Conservation (phyloP, 2,329 filamentous ascomycete genomes). For the Fusarium xyrophilum region DNA sequence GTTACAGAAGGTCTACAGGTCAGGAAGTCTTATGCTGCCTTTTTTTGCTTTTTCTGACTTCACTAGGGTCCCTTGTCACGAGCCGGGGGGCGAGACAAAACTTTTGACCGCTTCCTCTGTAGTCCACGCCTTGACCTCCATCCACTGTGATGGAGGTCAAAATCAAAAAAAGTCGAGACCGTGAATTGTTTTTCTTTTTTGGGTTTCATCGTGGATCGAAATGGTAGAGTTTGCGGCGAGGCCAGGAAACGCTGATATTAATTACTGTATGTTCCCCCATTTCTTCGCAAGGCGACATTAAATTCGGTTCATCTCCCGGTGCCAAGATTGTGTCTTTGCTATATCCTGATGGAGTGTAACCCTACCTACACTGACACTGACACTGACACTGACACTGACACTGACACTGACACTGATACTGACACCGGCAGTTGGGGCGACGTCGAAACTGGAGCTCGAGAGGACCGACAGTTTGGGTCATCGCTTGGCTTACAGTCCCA, state of each 20-base stretch:
- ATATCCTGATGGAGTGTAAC: slow-evolving; percentile 7
- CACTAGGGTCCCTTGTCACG: too few relatives aligned
- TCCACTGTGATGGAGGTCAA: not conserved
- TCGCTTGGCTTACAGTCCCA: slow-evolving; percentile 5
- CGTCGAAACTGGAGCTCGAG: slow-evolving; percentile 4
- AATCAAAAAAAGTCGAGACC: slow-evolving; percentile 7
- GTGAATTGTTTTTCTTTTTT: not conserved
- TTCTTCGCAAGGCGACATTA: slow-evolving; percentile 19
- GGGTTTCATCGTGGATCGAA: slow-evolving; percentile 15
- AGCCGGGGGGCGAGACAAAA: too few relatives aligned
- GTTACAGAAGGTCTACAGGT: too few relatives aligned
- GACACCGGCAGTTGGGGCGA: not conserved
- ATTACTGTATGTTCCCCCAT: not conserved
- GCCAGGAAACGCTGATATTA: not conserved
- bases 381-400: not conserved
- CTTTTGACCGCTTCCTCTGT: too few relatives aligned
- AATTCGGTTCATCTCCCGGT: slow-evolving; percentile 2
- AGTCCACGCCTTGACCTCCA: slow-evolving; percentile 5
- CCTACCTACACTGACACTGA: not conserved
- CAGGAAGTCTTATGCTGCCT: too few relatives aligned
- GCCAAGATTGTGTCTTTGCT: slow-evolving; percentile 6
- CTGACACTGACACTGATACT: not conserved
- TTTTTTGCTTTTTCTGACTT: too few relatives aligned
- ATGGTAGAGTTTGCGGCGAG: not conserved
- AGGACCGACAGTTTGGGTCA: slow-evolving; percentile 15